These are phyloP conservation scores for Spathaspora arborariae DNA, from an alignment of 805 yeast genomes.

Conservation along the genomic window DNA sequence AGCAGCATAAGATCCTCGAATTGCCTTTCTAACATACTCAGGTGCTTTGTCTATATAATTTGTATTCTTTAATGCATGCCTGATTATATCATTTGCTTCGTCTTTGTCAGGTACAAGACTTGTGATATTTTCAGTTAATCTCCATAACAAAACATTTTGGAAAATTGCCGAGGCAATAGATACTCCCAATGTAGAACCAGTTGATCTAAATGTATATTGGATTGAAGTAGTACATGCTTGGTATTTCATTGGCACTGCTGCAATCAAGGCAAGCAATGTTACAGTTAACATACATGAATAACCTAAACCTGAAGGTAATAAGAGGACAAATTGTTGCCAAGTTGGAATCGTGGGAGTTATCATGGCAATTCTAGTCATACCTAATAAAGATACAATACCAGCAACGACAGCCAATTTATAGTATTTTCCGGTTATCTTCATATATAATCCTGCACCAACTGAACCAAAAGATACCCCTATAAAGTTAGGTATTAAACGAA, in stretches of 20 bases:
- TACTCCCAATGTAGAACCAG: conserved; percentile 85
- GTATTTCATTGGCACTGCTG: conserved; percentile 62
- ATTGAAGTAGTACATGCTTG: conserved; percentile 89
- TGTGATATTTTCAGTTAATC: conserved; percentile 17
- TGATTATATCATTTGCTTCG: conserved; percentile 42
- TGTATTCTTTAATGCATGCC: conserved; percentile 52
- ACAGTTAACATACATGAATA: conserved; percentile 67
- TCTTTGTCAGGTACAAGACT: conserved; percentile 24
- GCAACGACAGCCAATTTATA: conserved; percentile 41
- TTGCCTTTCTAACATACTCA: conserved; percentile 39
- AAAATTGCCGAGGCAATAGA: conserved; percentile 65
- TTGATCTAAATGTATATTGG: conserved; percentile 82
- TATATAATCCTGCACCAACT: conserved; percentile 59
- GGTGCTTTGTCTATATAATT: conserved; percentile 56
- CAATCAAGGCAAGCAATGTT: conserved; percentile 68
- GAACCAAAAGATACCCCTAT: conserved; percentile 68
- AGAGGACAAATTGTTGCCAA: conserved; percentile 22
- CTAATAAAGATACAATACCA: conserved; percentile 44
- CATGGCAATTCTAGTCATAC: conserved; percentile 35
- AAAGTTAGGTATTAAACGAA: conserved; percentile 61
- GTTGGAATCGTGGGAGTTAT: conserved; percentile 17
- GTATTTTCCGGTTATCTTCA: conserved; percentile 67
- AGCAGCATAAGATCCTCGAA: conserved; percentile 48
- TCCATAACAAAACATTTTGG: conserved; percentile 41
- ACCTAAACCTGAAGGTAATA: conserved; percentile 59